Conservation (phyloP, 257 asterid genomes). For the Parsonsia alboflavescens region DNA sequence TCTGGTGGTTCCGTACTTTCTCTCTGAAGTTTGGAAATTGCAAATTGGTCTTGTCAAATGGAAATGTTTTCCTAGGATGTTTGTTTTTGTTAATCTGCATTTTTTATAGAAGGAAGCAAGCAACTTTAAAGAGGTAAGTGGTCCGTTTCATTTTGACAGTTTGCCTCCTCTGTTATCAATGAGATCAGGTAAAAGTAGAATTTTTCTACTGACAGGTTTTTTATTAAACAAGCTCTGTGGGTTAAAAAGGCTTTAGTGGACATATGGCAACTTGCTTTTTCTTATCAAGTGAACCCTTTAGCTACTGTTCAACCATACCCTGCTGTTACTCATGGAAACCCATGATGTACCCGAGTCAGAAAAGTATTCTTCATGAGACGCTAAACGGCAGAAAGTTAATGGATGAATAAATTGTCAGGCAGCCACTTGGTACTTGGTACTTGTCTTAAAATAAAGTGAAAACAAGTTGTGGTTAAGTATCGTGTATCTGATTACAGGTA, state of each 20-base stretch:
- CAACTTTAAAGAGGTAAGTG: constrained; percentile 54
- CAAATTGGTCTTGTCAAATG: constrained; percentile 49
- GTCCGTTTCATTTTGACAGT: not conserved
- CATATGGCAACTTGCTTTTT: constrained; percentile 88
- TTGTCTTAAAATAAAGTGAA: too few species aligned
- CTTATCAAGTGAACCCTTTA: constrained; percentile 92
- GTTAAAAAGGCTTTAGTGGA: constrained; percentile 57
- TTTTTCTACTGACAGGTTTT: constrained; percentile 34
- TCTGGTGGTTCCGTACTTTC: constrained; percentile 65
- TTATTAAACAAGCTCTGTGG: constrained; percentile 41
- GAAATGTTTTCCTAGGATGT: constrained; percentile 51
- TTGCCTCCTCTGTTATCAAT: not conserved
- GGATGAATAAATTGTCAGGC: not conserved
- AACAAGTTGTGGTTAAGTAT: too few species aligned
- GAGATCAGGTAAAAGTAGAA: constrained; percentile 5
- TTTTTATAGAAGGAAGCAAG: constrained; percentile 53
- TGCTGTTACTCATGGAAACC: constrained; percentile 37
- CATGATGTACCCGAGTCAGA: constrained; percentile 19
- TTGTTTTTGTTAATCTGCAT: constrained; percentile 42
- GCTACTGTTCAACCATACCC: constrained; percentile 85
- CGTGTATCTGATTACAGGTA: too few species aligned
- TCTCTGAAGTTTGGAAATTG: constrained; percentile 53
- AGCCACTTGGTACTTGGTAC: too few species aligned
- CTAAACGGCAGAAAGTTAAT: not conserved
- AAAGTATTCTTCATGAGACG: not conserved